These are phyloP conservation scores for Colletotrichum tropicicola DNA, from an alignment of 2,329 filamentous ascomycete genomes.

Conservation along the genomic window DNA sequence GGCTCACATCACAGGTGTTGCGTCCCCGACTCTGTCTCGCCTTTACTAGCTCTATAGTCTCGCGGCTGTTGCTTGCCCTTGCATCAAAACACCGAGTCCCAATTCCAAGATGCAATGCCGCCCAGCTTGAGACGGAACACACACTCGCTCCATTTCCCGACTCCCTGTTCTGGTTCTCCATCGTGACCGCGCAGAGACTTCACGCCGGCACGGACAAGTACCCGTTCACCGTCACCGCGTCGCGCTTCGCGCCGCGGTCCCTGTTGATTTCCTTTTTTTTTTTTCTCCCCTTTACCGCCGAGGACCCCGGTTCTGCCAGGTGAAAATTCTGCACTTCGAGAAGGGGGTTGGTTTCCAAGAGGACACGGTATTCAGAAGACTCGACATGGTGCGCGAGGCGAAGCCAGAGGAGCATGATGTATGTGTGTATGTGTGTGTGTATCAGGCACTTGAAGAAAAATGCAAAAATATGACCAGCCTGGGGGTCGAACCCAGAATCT, in stretches of 20 bases:
- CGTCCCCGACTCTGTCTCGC: too few species aligned
- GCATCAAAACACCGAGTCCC: too few species aligned
- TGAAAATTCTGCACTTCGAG: slow-evolving; percentile 3
- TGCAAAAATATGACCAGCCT: slow-evolving; percentile 21
- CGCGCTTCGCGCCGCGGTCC: background rate
- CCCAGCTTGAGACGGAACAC: too few species aligned
- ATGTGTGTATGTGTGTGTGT: background rate
- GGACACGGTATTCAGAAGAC: background rate
- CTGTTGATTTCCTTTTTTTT: too few species aligned
- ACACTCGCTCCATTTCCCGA: too few species aligned
- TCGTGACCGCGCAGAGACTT: background rate
- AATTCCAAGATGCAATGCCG: too few species aligned
- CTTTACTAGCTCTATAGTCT: too few species aligned
- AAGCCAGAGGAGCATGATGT: background rate
- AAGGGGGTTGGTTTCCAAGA: too few species aligned
- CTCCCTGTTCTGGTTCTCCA: background rate
- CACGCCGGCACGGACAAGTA: background rate
- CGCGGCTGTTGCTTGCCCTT: too few species aligned
- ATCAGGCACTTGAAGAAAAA: background rate
- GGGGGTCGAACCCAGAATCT: slow-evolving; percentile 31
- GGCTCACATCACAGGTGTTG: too few species aligned
- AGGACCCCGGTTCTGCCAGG: too few species aligned
- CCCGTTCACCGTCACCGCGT: background rate
- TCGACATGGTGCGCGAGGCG: background rate
- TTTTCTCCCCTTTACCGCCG: too few species aligned